Conservation (phyloP, 2,329 filamentous ascomycete genomes). For the Chaetomium olivaceum region DNA sequence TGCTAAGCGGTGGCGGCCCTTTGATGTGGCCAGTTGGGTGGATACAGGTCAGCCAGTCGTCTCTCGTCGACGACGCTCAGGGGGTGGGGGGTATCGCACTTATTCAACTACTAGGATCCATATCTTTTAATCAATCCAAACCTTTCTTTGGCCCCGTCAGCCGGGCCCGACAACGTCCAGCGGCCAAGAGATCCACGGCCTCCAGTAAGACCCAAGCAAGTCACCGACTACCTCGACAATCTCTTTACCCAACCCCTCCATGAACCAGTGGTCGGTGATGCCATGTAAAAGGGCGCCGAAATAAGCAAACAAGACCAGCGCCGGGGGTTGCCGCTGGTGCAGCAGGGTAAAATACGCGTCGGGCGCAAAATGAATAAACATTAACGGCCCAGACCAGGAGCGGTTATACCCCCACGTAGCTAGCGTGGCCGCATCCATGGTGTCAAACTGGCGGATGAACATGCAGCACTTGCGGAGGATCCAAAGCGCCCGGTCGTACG, state of each 20-base stretch:
- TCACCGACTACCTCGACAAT: constrained; percentile 8
- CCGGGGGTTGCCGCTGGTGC: constrained; percentile 9
- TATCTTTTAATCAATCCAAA: too few relatives aligned
- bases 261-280: constrained; percentile 2
- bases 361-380: constrained; percentile 9
- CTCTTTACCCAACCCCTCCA: constrained; percentile 11
- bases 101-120: too few relatives aligned
- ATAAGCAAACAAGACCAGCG: constrained; percentile 12
- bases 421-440: constrained; percentile 3
- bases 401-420: constrained; percentile 3
- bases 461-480: constrained; percentile 6
- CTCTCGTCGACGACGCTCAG: too few relatives aligned
- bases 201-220: constrained; percentile 12
- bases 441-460: constrained; percentile 2
- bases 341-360: constrained; percentile 4
- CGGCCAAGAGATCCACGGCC: constrained; percentile 12
- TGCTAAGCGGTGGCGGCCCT: too few relatives aligned
- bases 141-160: background rate
- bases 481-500: constrained; percentile 1
- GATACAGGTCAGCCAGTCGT: too few relatives aligned
- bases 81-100: too few relatives aligned
- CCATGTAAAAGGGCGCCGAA: constrained; percentile 8
- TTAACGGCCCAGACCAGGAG: constrained; percentile 11
- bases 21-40: too few relatives aligned
- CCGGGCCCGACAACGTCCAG: background rate